Conservation (phyloP, 768 basidiomycete species). For the Mycena sanguinolenta region DNA sequence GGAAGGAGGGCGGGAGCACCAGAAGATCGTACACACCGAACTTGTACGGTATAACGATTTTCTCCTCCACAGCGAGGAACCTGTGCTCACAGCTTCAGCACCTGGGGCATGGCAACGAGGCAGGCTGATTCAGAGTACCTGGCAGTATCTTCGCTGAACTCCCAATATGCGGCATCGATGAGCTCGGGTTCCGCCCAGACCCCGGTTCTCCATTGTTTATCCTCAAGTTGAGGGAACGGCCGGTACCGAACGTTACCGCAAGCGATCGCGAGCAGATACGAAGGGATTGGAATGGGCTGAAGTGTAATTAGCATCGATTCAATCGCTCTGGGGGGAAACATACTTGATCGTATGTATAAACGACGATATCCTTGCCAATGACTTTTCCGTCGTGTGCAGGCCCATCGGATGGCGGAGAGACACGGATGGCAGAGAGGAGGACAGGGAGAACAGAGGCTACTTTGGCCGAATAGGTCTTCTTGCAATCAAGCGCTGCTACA, state of each 20-base stretch:
- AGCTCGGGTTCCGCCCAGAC: slow-evolving; percentile 93
- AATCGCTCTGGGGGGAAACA: slow-evolving; percentile 32
- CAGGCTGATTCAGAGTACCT: slow-evolving; percentile 56
- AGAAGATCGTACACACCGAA: slow-evolving; percentile 93
- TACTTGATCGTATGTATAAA: slow-evolving; percentile 85
- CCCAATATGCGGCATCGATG: slow-evolving; percentile 84
- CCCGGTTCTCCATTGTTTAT: slow-evolving; percentile 84
- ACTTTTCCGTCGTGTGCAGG: slow-evolving; percentile 80
- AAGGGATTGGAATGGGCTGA: slow-evolving; percentile 87
- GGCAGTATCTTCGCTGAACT: slow-evolving; percentile 90
- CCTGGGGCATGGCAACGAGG: no score
- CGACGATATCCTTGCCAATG: slow-evolving; percentile 80
- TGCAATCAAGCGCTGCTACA: not conserved
- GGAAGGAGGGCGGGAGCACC: slow-evolving; percentile 92
- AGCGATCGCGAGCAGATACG: slow-evolving; percentile 94
- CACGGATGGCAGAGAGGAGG: slow-evolving; percentile 85
- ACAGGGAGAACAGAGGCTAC: slow-evolving; percentile 87
- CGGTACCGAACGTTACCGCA: slow-evolving; percentile 85
- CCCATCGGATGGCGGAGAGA: slow-evolving; percentile 80
- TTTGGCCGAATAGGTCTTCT: slow-evolving; percentile 85
- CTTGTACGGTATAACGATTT: slow-evolving; percentile 78
- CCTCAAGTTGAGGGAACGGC: slow-evolving; percentile 69
- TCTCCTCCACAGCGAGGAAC: slow-evolving; percentile 83
- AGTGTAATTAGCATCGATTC: not conserved
- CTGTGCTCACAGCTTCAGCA: slow-evolving; percentile 50